Conservation (phyloP, 306 rosid genomes). For the cucumber (Cucumis sativus) region DNA sequence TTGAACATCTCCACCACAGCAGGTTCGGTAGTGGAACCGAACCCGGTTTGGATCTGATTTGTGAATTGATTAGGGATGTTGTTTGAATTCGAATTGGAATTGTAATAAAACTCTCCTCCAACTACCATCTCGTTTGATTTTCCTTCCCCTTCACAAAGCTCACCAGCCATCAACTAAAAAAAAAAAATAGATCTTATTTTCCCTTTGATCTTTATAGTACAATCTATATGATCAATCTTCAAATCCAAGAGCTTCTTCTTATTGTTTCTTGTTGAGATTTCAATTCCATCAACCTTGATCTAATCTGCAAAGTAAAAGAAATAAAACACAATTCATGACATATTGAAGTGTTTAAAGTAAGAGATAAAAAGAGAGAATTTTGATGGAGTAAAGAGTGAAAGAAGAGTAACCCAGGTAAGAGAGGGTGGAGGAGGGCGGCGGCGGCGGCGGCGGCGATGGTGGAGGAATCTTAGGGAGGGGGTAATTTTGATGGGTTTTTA, state of each 20-base stretch:
- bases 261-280: not conserved
- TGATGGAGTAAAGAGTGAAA: not conserved
- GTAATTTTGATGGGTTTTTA: not conserved
- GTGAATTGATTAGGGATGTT: slow-evolving; percentile 28
- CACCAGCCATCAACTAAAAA: slow-evolving; percentile 32
- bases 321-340: not conserved
- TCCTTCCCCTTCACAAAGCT: slow-evolving; percentile 26
- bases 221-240: not conserved
- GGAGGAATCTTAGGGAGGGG: slow-evolving; percentile 4
- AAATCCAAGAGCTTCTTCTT: not conserved
- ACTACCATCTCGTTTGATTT: slow-evolving; percentile 32
- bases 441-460: not conserved
- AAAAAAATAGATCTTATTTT: too few species aligned
- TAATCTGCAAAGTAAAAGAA: not conserved
- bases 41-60: slow-evolving; percentile 53
- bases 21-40: slow-evolving; percentile 39
- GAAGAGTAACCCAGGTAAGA: not conserved
- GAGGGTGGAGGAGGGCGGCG: not conserved
- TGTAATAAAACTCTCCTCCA: slow-evolving; percentile 35
- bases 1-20: slow-evolving; percentile 38
- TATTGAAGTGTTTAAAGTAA: not conserved
- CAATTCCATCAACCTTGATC: not conserved
- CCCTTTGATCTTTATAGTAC: too few species aligned
- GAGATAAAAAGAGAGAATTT: not conserved
- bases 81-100: slow-evolving; percentile 30